A percentile compares a stretch with the other conserved stretches of the same genome.
Conservation (phyloP, 129 eudicot species). For the Ambrosia trifida region DNA sequence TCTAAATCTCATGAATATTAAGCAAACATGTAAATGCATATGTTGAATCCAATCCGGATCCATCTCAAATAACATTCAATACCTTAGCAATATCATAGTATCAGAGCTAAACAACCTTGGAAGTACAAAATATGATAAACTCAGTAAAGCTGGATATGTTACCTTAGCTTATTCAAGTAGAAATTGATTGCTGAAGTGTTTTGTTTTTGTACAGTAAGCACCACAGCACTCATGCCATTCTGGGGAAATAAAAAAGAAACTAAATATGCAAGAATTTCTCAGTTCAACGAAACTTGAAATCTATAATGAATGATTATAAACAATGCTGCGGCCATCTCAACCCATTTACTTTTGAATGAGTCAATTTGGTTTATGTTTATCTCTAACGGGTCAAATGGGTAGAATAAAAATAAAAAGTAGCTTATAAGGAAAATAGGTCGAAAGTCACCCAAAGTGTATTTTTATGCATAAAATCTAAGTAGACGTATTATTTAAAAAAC, state of each 20-base stretch:
- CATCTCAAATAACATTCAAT: neutral
- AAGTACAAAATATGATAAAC: neutral
- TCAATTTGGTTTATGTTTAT: neutral
- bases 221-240: conserved; percentile 83
- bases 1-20: neutral
- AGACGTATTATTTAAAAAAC: neutral
- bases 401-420: neutral
- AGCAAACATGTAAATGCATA: neutral
- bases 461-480: neutral
- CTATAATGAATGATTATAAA: conserved; percentile 9
- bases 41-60: neutral
- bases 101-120: neutral
- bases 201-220: conserved; percentile 87
- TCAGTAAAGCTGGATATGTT: neutral
- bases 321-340: neutral
- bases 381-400: neutral
- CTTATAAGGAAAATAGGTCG: neutral
- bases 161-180: conserved; percentile 69
- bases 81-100: neutral
- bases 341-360: neutral
- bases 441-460: neutral
- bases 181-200: conserved; percentile 74
- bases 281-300: neutral
- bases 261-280: conserved; percentile 18
- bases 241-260: conserved; percentile 30